Evolutionary conservation across 202 grass and related monocot species (phyloP).

Genomic region (Setaria italica): DNA sequence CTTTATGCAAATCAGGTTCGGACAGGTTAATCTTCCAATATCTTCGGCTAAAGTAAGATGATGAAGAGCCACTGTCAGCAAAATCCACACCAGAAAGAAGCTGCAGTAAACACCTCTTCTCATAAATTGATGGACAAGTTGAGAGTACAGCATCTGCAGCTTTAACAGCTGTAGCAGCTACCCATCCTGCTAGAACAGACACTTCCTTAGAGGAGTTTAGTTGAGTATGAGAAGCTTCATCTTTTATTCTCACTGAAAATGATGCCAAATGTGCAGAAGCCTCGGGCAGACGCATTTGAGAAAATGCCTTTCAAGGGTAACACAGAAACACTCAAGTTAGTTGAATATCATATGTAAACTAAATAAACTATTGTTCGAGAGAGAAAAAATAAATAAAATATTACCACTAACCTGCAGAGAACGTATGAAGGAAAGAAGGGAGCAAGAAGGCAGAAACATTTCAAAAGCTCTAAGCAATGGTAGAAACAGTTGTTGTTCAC

Average conservation of each 20-base stretch:
- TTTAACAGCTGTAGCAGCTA: conserved; percentile 80
- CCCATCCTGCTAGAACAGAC: conserved; percentile 69
- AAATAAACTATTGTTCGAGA: conserved; percentile 40
- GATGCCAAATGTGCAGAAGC: conserved; percentile 83
- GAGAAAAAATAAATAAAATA: conserved; percentile 8
- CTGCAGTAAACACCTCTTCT: conserved; percentile 81
- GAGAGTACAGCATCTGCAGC: conserved; percentile 86
- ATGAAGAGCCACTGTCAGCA: conserved; percentile 80
- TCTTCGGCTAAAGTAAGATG: conserved; percentile 76
- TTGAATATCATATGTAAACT: conserved; percentile 33
- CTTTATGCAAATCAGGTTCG: conserved; percentile 73
- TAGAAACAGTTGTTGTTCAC: conserved; percentile 92
- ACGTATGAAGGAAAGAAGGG: conserved; percentile 88
- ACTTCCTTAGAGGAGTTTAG: conserved; percentile 64
- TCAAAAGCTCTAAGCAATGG: conserved; percentile 93
- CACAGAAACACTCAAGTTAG: conserved; percentile 44
- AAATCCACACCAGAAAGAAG: conserved; percentile 90
- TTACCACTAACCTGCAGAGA: conserved; percentile 77
- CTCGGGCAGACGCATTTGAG: conserved; percentile 92
- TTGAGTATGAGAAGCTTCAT: conserved; percentile 66
- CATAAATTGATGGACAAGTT: conserved; percentile 89
- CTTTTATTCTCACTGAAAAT: conserved; percentile 83
- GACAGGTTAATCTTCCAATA: conserved; percentile 96
- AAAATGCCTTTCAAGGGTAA: conserved; percentile 80
- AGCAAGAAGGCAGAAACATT: conserved; percentile 91